These are phyloP conservation scores for Globisporangium irregulare DNA, from an alignment of 352 stramenopile species.

Conservation along the genomic window DNA sequence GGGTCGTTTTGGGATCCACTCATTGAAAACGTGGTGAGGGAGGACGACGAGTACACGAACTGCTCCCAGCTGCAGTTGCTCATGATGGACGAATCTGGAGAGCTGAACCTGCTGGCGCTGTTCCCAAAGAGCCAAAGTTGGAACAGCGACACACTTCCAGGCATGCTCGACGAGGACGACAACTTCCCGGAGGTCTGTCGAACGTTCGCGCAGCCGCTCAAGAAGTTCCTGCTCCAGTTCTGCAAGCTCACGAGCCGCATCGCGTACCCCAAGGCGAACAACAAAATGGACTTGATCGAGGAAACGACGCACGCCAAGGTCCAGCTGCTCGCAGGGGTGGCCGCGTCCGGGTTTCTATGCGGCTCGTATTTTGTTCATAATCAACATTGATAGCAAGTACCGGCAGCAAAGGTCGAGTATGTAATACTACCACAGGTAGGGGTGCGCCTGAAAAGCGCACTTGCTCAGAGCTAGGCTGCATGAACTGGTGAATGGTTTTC, in stretches of 20 bases:
- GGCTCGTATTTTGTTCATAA: not conserved
- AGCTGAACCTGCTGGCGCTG: not conserved
- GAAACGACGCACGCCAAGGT: not conserved
- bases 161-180: not conserved
- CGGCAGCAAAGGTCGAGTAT: too few species aligned
- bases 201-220: not conserved
- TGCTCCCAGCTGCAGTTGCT: not conserved
- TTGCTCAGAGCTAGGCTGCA: too few species aligned
- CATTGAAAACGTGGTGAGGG: not conserved
- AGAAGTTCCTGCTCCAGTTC: not conserved
- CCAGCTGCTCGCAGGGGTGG: constrained; percentile 5
- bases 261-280: not conserved
- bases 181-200: not conserved
- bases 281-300: not conserved
- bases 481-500: too few species aligned
- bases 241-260: not conserved
- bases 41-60: not conserved
- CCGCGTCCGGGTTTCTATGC: not conserved
- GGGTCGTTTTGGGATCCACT: not conserved
- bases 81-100: not conserved
- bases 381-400: not conserved
- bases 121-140: not conserved
- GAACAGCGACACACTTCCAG: not conserved
- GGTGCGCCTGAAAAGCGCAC: too few species aligned
- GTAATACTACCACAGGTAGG: too few species aligned